These are phyloP conservation scores for Parasitella parasitica DNA, from an alignment of 371 early-diverging fungal species.

Conservation along the genomic window DNA sequence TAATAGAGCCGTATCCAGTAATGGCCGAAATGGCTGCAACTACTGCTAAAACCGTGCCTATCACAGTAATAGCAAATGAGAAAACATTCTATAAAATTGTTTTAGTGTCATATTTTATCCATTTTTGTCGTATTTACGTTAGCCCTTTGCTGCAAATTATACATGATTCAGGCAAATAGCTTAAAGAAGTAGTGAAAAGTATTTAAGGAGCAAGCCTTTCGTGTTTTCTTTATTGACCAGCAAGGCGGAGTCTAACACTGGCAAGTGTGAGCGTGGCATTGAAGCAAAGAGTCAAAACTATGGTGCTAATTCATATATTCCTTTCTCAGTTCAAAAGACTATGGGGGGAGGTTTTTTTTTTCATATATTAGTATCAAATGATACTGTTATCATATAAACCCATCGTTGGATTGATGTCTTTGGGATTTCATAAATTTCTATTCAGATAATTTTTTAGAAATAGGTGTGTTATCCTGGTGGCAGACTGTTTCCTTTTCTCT, in stretches of 20 bases:
- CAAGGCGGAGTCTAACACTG: background rate
- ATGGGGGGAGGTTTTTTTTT: background rate
- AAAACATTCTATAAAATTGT: constrained; percentile 46
- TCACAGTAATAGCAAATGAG: constrained; percentile 68
- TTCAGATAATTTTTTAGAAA: too few relatives aligned
- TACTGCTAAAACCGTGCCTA: constrained; percentile 60
- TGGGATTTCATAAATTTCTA: too few relatives aligned
- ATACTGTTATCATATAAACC: too few relatives aligned
- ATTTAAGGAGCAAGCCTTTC: background rate
- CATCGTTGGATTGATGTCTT: too few relatives aligned
- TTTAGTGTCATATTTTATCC: too few relatives aligned
- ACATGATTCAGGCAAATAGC: background rate
- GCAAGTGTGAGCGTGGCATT: background rate
- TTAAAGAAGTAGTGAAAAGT: background rate
- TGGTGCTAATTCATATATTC: too few relatives aligned
- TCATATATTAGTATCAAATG: background rate
- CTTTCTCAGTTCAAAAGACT: too few relatives aligned
- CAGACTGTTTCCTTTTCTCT: too few relatives aligned
- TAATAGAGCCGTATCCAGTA: constrained; percentile 44
- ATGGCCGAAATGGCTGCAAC: constrained; percentile 48
- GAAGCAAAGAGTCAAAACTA: background rate
- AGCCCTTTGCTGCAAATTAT: constrained; percentile 6
- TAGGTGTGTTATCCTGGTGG: too few relatives aligned
- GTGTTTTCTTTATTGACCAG: background rate
- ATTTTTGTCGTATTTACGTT: too few relatives aligned